Evolutionary conservation across 345 rosid species (phyloP).

Genomic region (Populus nigra): DNA sequence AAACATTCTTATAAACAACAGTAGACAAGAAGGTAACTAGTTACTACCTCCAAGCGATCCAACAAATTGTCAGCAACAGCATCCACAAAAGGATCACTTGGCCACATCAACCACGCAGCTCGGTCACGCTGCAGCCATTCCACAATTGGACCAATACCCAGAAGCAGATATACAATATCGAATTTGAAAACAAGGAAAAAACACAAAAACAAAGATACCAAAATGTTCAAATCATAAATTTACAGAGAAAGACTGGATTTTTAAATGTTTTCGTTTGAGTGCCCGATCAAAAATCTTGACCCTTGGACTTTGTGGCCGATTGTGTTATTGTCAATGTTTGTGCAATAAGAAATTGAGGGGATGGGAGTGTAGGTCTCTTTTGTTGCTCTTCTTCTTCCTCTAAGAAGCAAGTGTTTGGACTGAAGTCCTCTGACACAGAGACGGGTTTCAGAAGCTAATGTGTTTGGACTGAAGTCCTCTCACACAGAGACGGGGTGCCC

Average conservation of each 20-base stretch:
- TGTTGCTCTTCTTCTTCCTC: background rate
- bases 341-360: conserved; percentile 34
- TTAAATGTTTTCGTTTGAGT: conserved; percentile 80
- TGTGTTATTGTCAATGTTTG: conserved; percentile 21
- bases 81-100: conserved; percentile 63
- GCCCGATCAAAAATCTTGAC: conserved; percentile 80
- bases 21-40: background rate
- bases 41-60: conserved; percentile 89
- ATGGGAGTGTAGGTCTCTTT: conserved; percentile 1
- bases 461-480: conserved; percentile 2
- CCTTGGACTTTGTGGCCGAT: conserved; percentile 36
- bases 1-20: background rate
- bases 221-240: background rate
- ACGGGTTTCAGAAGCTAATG: too few species aligned
- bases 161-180: background rate
- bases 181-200: background rate
- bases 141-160: background rate
- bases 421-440: too few species aligned
- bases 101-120: conserved; percentile 83
- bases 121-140: conserved; percentile 76
- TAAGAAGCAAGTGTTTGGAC: background rate
- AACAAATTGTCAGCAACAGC: conserved; percentile 87
- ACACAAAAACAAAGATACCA: background rate
- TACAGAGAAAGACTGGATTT: conserved; percentile 1
- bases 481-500: conserved; percentile 1